A percentile compares a stretch with the other conserved stretches of the same genome.
phyloP scores from a whole-genome alignment of 352 stramenopile genomes.

The Halophytophthora batemanensis region DNA sequence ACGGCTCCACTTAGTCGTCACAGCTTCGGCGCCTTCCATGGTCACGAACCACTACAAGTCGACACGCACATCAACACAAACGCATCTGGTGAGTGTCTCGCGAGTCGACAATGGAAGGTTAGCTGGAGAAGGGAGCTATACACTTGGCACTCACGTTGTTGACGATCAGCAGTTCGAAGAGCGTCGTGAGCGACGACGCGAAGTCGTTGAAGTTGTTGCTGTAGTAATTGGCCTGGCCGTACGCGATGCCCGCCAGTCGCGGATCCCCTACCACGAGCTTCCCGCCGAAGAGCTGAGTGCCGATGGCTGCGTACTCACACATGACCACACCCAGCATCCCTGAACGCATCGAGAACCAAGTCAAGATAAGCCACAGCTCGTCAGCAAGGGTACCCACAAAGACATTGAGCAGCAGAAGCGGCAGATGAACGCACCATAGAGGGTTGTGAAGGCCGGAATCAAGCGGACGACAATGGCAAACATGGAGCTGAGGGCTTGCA shows the following conservation, averaged over 20 bases:
- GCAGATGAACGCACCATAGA: constrained; percentile 33
- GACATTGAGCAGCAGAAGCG: background rate
- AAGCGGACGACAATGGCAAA: constrained; percentile 49
- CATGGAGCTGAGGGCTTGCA: constrained; percentile 48
- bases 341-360: constrained; percentile 1
- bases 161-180: constrained; percentile 77
- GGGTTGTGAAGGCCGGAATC: constrained; percentile 50
- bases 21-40: constrained; percentile 54
- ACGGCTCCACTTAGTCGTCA: constrained; percentile 51
- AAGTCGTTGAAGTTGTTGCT: constrained; percentile 84
- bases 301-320: constrained; percentile 54
- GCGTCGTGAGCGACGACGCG: constrained; percentile 43
- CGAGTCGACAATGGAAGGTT: background rate
- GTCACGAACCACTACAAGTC: constrained; percentile 56
- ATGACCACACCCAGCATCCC: constrained; percentile 63
- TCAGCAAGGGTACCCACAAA: background rate
- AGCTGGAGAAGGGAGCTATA: background rate
- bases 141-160: constrained; percentile 50
- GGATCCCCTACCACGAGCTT: constrained; percentile 41
- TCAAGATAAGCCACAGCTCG: background rate
- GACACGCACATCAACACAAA: background rate
- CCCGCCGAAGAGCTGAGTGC: constrained; percentile 62
- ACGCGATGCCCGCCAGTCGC: constrained; percentile 33
- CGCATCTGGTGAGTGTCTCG: background rate
- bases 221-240: constrained; percentile 50